phyloP scores from a whole-genome alignment of 805 yeast species.

The Wickerhamomyces queroliae region DNA sequence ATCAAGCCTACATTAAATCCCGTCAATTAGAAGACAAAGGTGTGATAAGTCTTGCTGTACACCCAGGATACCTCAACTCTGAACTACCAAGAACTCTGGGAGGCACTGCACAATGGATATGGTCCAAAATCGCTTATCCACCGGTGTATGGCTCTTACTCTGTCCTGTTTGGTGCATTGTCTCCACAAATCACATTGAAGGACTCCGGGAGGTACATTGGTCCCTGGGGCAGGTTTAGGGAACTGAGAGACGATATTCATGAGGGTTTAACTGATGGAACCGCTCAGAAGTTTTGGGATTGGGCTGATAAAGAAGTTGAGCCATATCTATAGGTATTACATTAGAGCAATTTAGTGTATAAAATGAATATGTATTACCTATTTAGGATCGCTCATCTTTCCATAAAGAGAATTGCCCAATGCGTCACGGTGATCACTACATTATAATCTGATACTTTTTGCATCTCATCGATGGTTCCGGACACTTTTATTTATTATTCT shows the following conservation, averaged over 20 bases:
- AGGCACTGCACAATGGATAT: background rate
- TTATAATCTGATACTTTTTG: too few species aligned
- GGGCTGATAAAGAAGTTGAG: constrained; percentile 24
- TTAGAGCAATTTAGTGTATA: background rate
- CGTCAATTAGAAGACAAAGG: constrained; percentile 24
- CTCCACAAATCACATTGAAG: constrained; percentile 28
- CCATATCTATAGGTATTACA: constrained; percentile 1
- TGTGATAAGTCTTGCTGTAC: constrained; percentile 29
- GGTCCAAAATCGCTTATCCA: constrained; percentile 2
- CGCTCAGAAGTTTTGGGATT: constrained; percentile 29
- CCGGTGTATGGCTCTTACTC: constrained; percentile 36
- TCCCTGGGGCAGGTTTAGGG: constrained; percentile 38
- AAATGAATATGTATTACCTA: too few species aligned
- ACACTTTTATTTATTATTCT: too few species aligned
- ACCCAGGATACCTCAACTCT: constrained; percentile 36
- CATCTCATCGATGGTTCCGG: too few species aligned
- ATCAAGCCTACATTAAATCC: constrained; percentile 32
- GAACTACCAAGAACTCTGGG: constrained; percentile 26
- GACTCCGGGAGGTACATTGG: constrained; percentile 31
- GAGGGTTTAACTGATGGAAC: constrained; percentile 26
- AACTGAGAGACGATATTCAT: constrained; percentile 29
- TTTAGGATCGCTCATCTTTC: too few species aligned
- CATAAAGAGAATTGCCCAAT: too few species aligned
- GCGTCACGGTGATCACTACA: too few species aligned
- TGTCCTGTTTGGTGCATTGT: constrained; percentile 36